phyloP scores from a whole-genome alignment of 2,329 filamentous ascomycete genomes.

The Trichophyton benhamiae region DNA sequence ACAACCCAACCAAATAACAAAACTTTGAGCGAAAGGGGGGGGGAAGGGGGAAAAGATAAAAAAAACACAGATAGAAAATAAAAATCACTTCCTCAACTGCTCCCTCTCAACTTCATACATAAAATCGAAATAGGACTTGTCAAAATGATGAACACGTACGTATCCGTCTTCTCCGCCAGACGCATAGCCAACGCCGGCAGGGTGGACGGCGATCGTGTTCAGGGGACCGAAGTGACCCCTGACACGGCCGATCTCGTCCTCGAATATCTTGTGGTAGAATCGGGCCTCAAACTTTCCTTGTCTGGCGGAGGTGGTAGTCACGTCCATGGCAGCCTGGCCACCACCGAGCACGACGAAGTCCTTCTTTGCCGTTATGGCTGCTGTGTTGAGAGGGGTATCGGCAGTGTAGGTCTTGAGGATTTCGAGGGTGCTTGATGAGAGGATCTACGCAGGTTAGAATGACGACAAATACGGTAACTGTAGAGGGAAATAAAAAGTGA shows the following conservation, averaged over 20 bases:
- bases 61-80: background rate
- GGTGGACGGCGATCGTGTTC: constrained; percentile 91
- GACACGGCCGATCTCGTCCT: constrained; percentile 96
- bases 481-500: background rate
- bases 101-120: constrained; percentile 97
- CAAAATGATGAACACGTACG: constrained; percentile 95
- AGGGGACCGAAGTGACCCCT: constrained; percentile 92
- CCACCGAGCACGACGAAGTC: constrained; percentile 96
- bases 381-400: constrained; percentile 94
- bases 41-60: background rate
- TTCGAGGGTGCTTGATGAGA: constrained; percentile 73
- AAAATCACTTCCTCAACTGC: constrained; percentile 34
- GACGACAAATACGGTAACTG: no score
- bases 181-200: constrained; percentile 82
- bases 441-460: constrained; percentile 42
- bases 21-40: background rate
- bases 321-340: constrained; percentile 97
- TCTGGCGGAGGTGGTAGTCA: constrained; percentile 82
- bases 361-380: constrained; percentile 86
- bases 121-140: constrained; percentile 98
- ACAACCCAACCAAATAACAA: background rate
- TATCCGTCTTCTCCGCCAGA: constrained; percentile 97
- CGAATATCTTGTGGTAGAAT: constrained; percentile 99
- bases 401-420: constrained; percentile 84
- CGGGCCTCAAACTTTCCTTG: constrained; percentile 99